These are phyloP conservation scores for Ogataea methylovora DNA, from an alignment of 805 yeast genomes.

Conservation along the genomic window DNA sequence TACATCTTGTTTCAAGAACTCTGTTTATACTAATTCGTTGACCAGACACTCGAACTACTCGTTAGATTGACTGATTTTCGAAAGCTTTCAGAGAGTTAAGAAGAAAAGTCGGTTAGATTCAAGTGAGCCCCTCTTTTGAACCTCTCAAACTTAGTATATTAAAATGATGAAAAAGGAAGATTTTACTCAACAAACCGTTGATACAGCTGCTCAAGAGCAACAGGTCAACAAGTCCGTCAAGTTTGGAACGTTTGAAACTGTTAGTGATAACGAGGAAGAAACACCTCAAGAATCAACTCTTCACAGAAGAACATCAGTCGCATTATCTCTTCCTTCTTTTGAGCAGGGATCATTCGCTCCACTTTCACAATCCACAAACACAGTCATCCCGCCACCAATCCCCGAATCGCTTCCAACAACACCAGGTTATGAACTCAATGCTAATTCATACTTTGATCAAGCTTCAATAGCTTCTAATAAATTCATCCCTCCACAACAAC, in stretches of 20 bases:
- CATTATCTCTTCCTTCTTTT: constrained; percentile 4
- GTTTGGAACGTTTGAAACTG: background rate
- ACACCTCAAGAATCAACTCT: background rate
- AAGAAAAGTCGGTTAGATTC: too few species aligned
- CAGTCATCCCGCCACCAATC: constrained; percentile 25
- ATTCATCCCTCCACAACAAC: constrained; percentile 13
- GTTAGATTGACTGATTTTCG: too few species aligned
- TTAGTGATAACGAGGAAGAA: background rate
- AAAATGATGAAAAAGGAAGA: too few species aligned
- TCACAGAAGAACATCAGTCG: constrained; percentile 4
- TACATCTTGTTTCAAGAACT: too few species aligned
- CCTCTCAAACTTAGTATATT: too few species aligned
- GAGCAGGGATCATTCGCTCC: constrained; percentile 7
- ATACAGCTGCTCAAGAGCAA: too few species aligned
- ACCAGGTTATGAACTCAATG: constrained; percentile 28
- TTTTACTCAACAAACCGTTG: too few species aligned
- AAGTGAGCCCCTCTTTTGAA: too few species aligned
- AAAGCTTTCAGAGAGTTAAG: too few species aligned
- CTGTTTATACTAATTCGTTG: too few species aligned
- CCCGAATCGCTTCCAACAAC: constrained; percentile 36
- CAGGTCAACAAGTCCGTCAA: background rate
- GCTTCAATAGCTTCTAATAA: constrained; percentile 4
- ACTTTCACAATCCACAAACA: constrained; percentile 1
- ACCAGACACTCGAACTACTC: too few species aligned
- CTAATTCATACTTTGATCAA: constrained; percentile 15